Conservation (phyloP, 129 eudicot species). For the Centrapalus pauciflorus region DNA sequence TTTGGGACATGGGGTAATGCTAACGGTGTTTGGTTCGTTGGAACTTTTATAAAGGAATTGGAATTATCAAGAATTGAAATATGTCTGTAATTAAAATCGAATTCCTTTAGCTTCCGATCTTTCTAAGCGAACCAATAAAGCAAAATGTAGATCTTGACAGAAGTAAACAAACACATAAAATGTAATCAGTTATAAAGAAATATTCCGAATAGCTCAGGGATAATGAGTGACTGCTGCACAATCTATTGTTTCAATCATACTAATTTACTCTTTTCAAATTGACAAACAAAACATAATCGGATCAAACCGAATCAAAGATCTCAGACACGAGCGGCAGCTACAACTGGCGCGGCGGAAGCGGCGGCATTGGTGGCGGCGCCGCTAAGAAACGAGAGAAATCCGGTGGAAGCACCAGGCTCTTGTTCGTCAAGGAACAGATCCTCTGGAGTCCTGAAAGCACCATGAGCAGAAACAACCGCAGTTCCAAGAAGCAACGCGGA, state of each 20-base stretch:
- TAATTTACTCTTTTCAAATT: conserved; percentile 3
- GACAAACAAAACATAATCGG: conserved; percentile 10
- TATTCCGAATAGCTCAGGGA: not conserved
- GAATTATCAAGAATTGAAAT: no score
- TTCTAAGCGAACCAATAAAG: no score
- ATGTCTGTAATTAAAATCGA: no score
- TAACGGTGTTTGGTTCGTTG: no score
- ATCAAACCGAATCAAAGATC: not conserved
- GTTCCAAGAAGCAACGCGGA: conserved; percentile 70
- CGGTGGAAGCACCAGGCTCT: conserved; percentile 29
- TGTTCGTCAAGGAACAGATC: conserved; percentile 90
- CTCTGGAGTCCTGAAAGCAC: conserved; percentile 78
- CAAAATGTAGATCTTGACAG: not conserved
- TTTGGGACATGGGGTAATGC: no score
- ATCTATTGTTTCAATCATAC: conserved; percentile 5
- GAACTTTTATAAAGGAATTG: no score
- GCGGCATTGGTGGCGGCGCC: conserved; percentile 49
- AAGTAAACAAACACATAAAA: not conserved
- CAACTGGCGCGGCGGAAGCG: conserved; percentile 37
- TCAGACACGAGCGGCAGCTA: conserved; percentile 30
- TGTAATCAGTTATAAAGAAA: not conserved
- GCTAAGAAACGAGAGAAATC: conserved; percentile 61
- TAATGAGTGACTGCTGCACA: not conserved
- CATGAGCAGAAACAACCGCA: conserved; percentile 62
- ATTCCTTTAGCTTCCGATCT: no score